Evolutionary conservation across 768 basidiomycete genomes (phyloP).

Genomic region (Naematelia encephala): DNA sequence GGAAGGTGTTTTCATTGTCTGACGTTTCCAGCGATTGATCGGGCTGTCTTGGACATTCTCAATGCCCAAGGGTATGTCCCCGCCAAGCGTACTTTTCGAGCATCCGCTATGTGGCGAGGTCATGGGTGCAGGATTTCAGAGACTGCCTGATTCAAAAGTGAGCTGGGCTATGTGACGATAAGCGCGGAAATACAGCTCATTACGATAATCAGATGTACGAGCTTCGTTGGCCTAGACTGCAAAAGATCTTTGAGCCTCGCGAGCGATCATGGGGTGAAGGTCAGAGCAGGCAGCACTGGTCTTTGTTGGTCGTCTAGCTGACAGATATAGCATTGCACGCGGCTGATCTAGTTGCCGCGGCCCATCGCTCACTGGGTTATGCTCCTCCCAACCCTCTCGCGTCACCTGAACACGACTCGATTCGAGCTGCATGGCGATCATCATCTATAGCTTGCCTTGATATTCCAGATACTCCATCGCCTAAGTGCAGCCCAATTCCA

Average conservation of each 20-base stretch:
- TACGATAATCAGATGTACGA: constrained; percentile 85
- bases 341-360: constrained; percentile 16
- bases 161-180: constrained; percentile 24
- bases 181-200: not conserved
- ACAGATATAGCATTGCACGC: constrained; percentile 19
- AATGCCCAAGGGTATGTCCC: constrained; percentile 55
- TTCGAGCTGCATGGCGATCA: constrained; percentile 25
- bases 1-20: not conserved
- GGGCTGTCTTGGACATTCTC: constrained; percentile 60
- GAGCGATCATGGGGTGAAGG: constrained; percentile 67
- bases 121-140: constrained; percentile 79
- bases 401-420: constrained; percentile 19
- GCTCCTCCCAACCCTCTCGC: constrained; percentile 1
- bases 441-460: constrained; percentile 11
- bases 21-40: constrained; percentile 19
- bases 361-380: constrained; percentile 33
- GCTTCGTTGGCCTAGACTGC: constrained; percentile 75
- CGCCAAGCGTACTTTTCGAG: constrained; percentile 61
- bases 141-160: constrained; percentile 61
- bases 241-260: constrained; percentile 61
- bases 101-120: constrained; percentile 69
- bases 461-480: constrained; percentile 19
- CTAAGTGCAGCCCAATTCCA: not conserved
- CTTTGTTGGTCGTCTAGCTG: not conserved
- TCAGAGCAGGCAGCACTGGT: no score